Conservation (phyloP, 1,284 basidiomycete species). For the Rhodotorula sp. region DNA sequence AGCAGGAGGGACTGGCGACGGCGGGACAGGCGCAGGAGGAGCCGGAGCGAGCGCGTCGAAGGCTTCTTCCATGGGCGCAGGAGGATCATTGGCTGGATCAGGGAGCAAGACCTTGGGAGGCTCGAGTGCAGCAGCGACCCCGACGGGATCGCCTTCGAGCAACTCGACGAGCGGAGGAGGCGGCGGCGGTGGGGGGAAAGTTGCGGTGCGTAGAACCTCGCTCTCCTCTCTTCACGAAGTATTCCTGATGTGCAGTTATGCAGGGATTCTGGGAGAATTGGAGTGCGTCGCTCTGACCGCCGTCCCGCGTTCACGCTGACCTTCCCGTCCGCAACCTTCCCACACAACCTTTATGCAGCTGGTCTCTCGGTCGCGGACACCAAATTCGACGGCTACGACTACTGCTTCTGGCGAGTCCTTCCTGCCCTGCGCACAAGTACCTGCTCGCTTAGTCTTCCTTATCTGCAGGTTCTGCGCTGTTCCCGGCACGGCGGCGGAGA, state of each 20-base stretch:
- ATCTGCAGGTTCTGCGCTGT: slow-evolving; percentile 15
- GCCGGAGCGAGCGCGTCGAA: neutral
- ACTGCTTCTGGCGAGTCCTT: neutral
- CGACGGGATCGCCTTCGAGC: neutral
- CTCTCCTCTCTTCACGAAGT: no score
- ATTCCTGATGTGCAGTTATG: neutral
- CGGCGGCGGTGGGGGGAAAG: neutral
- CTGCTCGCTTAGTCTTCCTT: neutral
- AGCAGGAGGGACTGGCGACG: neutral
- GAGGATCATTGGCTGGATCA: neutral
- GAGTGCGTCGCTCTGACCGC: neutral
- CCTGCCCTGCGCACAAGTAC: neutral
- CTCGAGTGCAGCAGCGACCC: neutral
- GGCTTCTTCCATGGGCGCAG: neutral
- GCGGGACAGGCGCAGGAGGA: neutral
- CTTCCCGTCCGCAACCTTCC: neutral
- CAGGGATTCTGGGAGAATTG: slow-evolving; percentile 12
- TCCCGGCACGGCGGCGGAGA: slow-evolving; percentile 1
- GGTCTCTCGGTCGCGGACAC: slow-evolving; percentile 1
- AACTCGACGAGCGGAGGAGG: neutral
- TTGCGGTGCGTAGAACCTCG: neutral
- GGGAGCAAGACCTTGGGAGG: neutral
- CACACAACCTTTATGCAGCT: neutral
- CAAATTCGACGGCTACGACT: neutral
- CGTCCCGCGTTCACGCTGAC: neutral